Percentiles rank a stretch among this genome's conserved stretches.
Evolutionary conservation across 768 basidiomycete genomes (phyloP).

Genomic region (Serendipita sp.): DNA sequence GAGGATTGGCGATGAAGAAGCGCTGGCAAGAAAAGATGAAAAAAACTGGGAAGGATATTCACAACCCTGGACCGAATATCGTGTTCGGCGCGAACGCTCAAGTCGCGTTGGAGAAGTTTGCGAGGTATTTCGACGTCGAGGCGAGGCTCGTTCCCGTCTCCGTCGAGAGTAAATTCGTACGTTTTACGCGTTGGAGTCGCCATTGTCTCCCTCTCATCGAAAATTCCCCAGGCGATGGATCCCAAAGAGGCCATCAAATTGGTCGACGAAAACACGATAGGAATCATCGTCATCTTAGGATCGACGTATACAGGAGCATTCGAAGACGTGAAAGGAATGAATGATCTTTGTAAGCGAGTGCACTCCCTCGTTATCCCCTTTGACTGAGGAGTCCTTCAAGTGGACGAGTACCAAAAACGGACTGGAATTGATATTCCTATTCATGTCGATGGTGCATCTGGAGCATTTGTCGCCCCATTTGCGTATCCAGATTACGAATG

Average conservation of each 20-base stretch:
- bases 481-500: constrained; percentile 40
- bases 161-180: constrained; percentile 40
- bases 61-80: constrained; percentile 49
- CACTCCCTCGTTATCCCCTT: not conserved
- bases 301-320: constrained; percentile 42
- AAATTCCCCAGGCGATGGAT: constrained; percentile 42
- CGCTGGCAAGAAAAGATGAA: constrained; percentile 55
- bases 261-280: constrained; percentile 59
- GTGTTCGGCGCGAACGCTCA: constrained; percentile 53
- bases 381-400: too few relatives aligned
- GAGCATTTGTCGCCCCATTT: constrained; percentile 50
- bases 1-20: constrained; percentile 57
- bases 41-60: constrained; percentile 45
- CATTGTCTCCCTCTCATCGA: not conserved
- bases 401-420: constrained; percentile 35
- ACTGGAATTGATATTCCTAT: constrained; percentile 37
- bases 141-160: constrained; percentile 47
- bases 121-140: constrained; percentile 52
- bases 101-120: constrained; percentile 56
- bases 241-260: constrained; percentile 46
- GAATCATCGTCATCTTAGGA: constrained; percentile 45
- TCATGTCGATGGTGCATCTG: constrained; percentile 45
- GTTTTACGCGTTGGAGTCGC: not conserved
- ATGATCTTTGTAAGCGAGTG: constrained; percentile 29
- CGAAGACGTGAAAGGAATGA: constrained; percentile 78